These are phyloP conservation scores for Hanseniaspora lachancei DNA, from an alignment of 805 yeast genomes.

Conservation along the genomic window DNA sequence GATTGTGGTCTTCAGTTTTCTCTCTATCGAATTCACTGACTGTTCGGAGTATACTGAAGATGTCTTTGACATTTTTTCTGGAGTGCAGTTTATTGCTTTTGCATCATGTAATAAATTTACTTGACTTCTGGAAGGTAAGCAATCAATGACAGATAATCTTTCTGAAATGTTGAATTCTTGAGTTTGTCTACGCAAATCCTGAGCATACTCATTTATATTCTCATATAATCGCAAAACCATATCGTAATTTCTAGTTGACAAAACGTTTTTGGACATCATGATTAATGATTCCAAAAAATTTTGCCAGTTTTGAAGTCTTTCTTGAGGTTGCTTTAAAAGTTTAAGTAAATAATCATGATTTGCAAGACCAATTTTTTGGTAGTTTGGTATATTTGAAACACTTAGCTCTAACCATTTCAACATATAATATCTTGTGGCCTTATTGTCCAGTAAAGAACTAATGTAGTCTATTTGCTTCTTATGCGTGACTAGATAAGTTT, in stretches of 20 bases:
- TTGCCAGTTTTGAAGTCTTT: conserved; percentile 23
- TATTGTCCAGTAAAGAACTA: conserved; percentile 14
- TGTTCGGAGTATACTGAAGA: neutral
- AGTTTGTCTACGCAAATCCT: neutral
- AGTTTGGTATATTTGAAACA: neutral
- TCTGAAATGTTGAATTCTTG: neutral
- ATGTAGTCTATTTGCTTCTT: conserved; percentile 24
- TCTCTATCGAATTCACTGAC: neutral
- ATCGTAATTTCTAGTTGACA: neutral
- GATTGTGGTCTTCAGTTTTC: neutral
- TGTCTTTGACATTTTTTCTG: neutral
- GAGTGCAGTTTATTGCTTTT: neutral
- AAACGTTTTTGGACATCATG: neutral
- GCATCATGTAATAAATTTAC: neutral
- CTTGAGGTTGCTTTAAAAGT: conserved; percentile 26
- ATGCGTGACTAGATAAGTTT: conserved; percentile 26
- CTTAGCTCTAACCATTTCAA: conserved; percentile 29
- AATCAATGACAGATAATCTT: neutral
- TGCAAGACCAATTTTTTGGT: conserved; percentile 17
- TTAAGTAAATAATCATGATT: conserved; percentile 24
- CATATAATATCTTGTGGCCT: conserved; percentile 17
- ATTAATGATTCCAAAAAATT: conserved; percentile 12
- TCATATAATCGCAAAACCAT: neutral
- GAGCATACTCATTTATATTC: neutral
- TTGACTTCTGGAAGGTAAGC: neutral